Conservation (phyloP, 257 asterid species). For the Solanum gandarillasii region DNA sequence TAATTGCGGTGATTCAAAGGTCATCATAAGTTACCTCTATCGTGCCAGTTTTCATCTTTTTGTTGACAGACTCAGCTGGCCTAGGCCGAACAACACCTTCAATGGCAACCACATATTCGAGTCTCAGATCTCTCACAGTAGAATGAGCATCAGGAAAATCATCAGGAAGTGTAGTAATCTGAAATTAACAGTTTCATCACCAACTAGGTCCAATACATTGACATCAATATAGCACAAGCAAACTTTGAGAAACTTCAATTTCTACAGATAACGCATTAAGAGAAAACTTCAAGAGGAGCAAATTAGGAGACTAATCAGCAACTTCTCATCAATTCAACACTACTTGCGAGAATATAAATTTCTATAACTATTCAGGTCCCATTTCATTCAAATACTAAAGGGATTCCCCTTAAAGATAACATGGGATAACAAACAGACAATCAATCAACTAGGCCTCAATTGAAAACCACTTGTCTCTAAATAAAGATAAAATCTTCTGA, state of each 20-base stretch:
- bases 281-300: neutral
- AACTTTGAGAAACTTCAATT: neutral
- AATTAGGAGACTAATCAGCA: neutral
- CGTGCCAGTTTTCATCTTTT: slow-evolving; percentile 83
- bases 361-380: neutral
- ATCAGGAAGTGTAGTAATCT: slow-evolving; percentile 91
- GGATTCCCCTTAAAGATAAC: neutral
- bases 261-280: neutral
- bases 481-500: neutral
- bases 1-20: neutral
- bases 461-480: neutral
- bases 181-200: neutral
- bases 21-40: slow-evolving; percentile 51
- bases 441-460: neutral
- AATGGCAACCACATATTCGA: slow-evolving; percentile 80
- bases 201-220: neutral
- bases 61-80: slow-evolving; percentile 71
- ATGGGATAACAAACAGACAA: neutral
- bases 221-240: neutral
- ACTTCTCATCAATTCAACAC: neutral
- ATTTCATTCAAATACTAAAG: neutral
- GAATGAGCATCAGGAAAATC: slow-evolving; percentile 92
- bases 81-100: slow-evolving; percentile 83
- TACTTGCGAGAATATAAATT: neutral
- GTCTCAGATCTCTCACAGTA: slow-evolving; percentile 64